phyloP scores from a whole-genome alignment of 2,329 filamentous ascomycete species.

The Penicillium digitatum region DNA sequence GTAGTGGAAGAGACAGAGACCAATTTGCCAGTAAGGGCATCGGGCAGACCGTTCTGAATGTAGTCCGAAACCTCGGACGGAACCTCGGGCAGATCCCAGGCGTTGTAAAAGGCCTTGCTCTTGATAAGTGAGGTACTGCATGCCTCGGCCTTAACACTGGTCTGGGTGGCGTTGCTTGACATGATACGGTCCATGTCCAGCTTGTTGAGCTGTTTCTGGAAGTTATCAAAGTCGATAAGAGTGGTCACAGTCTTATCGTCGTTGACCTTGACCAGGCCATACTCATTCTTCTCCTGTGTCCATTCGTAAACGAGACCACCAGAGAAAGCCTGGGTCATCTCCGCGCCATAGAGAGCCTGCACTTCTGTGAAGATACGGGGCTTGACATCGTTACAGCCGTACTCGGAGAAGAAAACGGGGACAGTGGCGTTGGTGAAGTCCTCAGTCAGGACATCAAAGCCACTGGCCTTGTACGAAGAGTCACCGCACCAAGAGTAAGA shows the following conservation, averaged over 20 bases:
- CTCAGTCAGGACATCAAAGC: constrained; percentile 56
- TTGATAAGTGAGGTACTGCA: constrained; percentile 67
- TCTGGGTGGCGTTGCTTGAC: constrained; percentile 56
- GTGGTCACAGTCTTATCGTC: constrained; percentile 56
- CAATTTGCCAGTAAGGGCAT: constrained; percentile 62
- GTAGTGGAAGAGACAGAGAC: constrained; percentile 55
- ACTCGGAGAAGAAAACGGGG: constrained; percentile 65
- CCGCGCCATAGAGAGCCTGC: constrained; percentile 54
- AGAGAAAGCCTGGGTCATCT: constrained; percentile 57
- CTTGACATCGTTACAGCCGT: constrained; percentile 59
- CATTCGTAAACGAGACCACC: constrained; percentile 56
- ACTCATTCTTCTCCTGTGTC: constrained; percentile 47
- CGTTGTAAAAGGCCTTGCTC: constrained; percentile 62
- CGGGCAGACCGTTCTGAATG: constrained; percentile 70
- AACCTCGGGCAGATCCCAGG: constrained; percentile 70
- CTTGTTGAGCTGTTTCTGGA: constrained; percentile 70
- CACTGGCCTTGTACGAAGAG: constrained; percentile 51
- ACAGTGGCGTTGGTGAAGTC: constrained; percentile 57
- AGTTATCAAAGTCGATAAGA: constrained; percentile 65
- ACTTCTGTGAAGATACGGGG: constrained; percentile 61
- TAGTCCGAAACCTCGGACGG: constrained; percentile 66
- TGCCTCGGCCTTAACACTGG: constrained; percentile 54
- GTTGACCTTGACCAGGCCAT: constrained; percentile 59
- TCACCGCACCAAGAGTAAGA: constrained; percentile 66
- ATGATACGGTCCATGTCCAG: constrained; percentile 68